Base-by-base conservation (phyloP, 148 eudicot genomes). In the Vaccinium vitisidaea region DNA sequence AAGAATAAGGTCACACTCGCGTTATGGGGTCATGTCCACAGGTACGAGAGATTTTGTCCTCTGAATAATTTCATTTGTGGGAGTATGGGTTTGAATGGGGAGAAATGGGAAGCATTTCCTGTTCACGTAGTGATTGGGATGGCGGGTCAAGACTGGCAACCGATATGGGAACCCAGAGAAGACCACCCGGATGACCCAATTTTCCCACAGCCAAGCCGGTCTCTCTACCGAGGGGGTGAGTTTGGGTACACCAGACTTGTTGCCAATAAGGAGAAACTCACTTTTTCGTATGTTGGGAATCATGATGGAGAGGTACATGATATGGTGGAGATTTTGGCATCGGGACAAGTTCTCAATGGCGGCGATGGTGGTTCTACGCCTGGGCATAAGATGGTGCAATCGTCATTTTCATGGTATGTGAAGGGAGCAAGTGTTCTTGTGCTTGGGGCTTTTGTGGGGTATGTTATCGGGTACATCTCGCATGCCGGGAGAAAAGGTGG, bases 121-220 rank as follows among this genome's bases (percentile, higher is more conserved):
- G 94, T 94, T 83, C 99, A 97, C 75, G 82, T 92, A 83, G 99
- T 95, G 80, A 97, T 97, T 65, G 99, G 99, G 55, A 97, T 97
- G 99, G 99, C 89, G 0, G 99, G 99, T 15, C 96, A 93, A 82
- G 99, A 97, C 83, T 97, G 98, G 98, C 99, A 97, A 84, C 92
- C 96, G 50, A 88, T 92, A 16, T 97, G 99, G 99, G 89, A 90
- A 58, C 98, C 98, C 2, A 91, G 98, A 84, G 84, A 92, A 2
- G 87, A 91, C 21, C 99, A 97, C 87, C 91, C 88, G 2, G 82
- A 85, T 11, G 88, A 83, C 53, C 98, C 98, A 0, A 83, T 95
- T 36, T 95, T 86, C 86, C 99, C 99, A 49, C 98, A 95, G 82
- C 94, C 98, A 10, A 59, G 81, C 16, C 83, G 90, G 43, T 97